phyloP scores from a whole-genome alignment of 768 basidiomycete species.

The Serendipita indica region DNA sequence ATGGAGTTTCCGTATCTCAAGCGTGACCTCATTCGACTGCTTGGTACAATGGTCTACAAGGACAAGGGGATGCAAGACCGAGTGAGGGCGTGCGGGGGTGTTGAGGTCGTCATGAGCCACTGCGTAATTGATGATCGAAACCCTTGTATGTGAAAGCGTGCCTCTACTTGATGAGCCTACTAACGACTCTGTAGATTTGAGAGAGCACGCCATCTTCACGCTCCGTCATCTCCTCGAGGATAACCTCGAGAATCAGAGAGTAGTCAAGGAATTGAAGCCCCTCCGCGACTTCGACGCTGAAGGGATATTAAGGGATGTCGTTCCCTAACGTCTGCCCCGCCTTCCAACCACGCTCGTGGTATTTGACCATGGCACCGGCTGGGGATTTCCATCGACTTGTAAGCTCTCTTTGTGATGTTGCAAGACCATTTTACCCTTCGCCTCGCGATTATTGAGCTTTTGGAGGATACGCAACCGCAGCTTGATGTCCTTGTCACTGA shows the following conservation, averaged over 20 bases:
- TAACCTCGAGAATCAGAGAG: slow-evolving; percentile 65
- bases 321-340: background rate
- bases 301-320: background rate
- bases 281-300: slow-evolving; percentile 4
- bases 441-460: no score
- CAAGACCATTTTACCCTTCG: no score
- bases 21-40: slow-evolving; percentile 72
- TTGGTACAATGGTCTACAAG: slow-evolving; percentile 62
- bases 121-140: slow-evolving; percentile 85
- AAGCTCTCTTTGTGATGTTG: no score
- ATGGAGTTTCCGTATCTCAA: slow-evolving; percentile 74
- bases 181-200: slow-evolving; percentile 43
- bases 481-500: no score
- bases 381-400: no score
- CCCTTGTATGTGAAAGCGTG: slow-evolving; percentile 52
- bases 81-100: slow-evolving; percentile 52
- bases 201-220: slow-evolving; percentile 83
- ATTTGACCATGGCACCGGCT: background rate
- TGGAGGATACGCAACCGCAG: no score
- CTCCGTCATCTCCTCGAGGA: slow-evolving; percentile 61
- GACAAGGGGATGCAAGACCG: slow-evolving; percentile 58
- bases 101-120: slow-evolving; percentile 71
- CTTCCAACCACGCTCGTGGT: background rate
- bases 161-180: background rate
- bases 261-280: slow-evolving; percentile 61